Percentiles rank a stretch among this genome's conserved stretches.
Conservation (phyloP, 768 basidiomycete species). For the Mycena maculata region DNA sequence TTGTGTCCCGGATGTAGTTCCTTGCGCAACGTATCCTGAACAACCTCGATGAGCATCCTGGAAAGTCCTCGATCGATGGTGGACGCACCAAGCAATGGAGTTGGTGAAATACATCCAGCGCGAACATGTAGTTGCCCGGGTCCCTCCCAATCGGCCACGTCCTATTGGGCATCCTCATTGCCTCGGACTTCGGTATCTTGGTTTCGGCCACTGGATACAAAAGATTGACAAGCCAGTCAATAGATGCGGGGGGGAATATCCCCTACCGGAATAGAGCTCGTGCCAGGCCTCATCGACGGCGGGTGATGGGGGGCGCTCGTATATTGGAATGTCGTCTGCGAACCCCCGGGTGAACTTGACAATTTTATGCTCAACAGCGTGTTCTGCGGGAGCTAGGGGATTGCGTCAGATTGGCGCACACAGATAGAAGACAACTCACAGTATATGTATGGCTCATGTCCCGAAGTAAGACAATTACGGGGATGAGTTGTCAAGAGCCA, state of each 20-base stretch:
- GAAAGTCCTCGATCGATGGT: not conserved
- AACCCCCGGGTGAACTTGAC: conserved; percentile 38
- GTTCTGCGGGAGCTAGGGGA: conserved; percentile 37
- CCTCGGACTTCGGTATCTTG: conserved; percentile 37
- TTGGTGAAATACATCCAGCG: conserved; percentile 44
- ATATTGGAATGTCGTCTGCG: conserved; percentile 29
- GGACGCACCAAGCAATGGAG: conserved; percentile 44
- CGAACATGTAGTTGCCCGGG: conserved; percentile 37
- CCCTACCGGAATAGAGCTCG: conserved; percentile 38
- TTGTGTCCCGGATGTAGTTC: conserved; percentile 37
- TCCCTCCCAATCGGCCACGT: conserved; percentile 41
- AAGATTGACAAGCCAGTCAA: not conserved
- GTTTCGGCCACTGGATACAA: too few species aligned
- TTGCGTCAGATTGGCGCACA: too few species aligned
- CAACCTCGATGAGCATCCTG: not conserved
- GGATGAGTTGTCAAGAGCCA: too few species aligned
- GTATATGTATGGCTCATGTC: not conserved
- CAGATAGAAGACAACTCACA: not conserved
- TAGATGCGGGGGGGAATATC: too few species aligned
- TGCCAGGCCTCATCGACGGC: conserved; percentile 42
- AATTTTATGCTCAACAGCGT: conserved; percentile 32
- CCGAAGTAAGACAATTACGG: too few species aligned
- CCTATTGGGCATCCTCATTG: conserved; percentile 37
- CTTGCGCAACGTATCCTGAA: conserved; percentile 36
- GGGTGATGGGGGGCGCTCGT: conserved; percentile 23